phyloP scores from a whole-genome alignment of 2,329 filamentous ascomycete genomes.

The Trichoderma breve region DNA sequence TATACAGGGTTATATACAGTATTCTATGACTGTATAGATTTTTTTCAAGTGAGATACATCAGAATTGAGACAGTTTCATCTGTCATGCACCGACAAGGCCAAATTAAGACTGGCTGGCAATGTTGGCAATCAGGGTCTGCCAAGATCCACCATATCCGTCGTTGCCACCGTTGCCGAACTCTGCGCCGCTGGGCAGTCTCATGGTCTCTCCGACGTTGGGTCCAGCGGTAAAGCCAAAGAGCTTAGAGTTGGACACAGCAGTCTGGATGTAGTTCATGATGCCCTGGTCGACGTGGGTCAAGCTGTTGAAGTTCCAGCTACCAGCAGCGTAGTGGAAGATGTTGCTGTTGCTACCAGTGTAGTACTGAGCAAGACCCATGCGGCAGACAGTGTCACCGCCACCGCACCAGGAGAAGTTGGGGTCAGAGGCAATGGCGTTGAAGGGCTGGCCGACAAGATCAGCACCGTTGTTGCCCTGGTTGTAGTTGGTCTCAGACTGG shows the following conservation, averaged over 20 bases:
- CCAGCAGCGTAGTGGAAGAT: slow-evolving; percentile 22
- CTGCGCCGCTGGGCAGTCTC: slow-evolving; percentile 20
- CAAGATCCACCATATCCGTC: slow-evolving; percentile 25
- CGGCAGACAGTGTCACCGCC: slow-evolving; percentile 13
- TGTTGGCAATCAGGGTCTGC: slow-evolving; percentile 22
- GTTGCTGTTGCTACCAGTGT: slow-evolving; percentile 19
- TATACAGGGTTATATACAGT: background rate
- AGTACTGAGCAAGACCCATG: slow-evolving; percentile 20
- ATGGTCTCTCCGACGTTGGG: slow-evolving; percentile 20
- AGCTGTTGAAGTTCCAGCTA: slow-evolving; percentile 20
- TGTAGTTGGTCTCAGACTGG: slow-evolving; percentile 21
- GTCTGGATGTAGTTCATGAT: slow-evolving; percentile 25
- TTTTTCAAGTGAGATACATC: slow-evolving; percentile 18
- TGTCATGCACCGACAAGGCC: background rate
- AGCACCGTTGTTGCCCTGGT: slow-evolving; percentile 15
- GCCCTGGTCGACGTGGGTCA: slow-evolving; percentile 23
- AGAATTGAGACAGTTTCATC: background rate
- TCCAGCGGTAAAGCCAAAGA: slow-evolving; percentile 23
- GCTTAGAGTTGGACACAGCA: slow-evolving; percentile 14
- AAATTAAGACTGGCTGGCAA: slow-evolving; percentile 23
- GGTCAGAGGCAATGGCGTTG: background rate
- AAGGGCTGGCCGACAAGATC: slow-evolving; percentile 12
- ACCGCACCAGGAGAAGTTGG: slow-evolving; percentile 19
- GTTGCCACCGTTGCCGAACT: slow-evolving; percentile 22
- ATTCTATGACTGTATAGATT: background rate